These are phyloP conservation scores for Leishmania braziliensis DNA, from an alignment of 208 protist genomes.

Conservation along the genomic window DNA sequence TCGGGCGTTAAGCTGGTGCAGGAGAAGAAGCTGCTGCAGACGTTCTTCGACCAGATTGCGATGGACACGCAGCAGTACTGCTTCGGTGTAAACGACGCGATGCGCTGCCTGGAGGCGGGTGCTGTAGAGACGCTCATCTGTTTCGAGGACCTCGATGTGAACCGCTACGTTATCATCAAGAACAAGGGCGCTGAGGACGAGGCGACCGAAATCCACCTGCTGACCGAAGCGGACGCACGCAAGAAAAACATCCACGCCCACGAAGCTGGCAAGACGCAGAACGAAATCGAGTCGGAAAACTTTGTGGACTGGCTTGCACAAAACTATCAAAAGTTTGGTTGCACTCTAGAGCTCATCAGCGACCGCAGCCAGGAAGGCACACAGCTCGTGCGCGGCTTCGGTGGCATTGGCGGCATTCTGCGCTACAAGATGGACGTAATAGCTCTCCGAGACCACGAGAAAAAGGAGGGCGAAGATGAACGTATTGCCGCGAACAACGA, in stretches of 20 bases:
- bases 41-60: constrained; percentile 99
- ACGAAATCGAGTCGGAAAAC: constrained; percentile 90
- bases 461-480: constrained; percentile 75
- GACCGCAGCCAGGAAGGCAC: constrained; percentile 97
- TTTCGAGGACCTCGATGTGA: constrained; percentile 97
- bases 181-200: constrained; percentile 85
- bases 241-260: constrained; percentile 83
- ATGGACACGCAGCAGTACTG: constrained; percentile 98
- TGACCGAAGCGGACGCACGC: constrained; percentile 78
- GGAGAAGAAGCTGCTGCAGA: constrained; percentile 99
- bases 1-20: constrained; percentile 99
- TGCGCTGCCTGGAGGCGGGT: constrained; percentile 97
- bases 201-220: constrained; percentile 48
- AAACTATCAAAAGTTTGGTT: constrained; percentile 99
- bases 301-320: constrained; percentile 99
- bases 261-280: constrained; percentile 83
- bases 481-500: constrained; percentile 64
- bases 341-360: constrained; percentile 94
- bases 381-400: constrained; percentile 98
- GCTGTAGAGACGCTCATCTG: constrained; percentile 99
- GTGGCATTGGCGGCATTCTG: constrained; percentile 96
- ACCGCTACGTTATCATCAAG: constrained; percentile 89
- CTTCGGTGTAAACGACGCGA: constrained; percentile 98
- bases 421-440: constrained; percentile 92
- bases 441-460: constrained; percentile 88